Base-by-base conservation (phyloP, 179 eudicot genomes). In the Beta lomatogona region DNA sequence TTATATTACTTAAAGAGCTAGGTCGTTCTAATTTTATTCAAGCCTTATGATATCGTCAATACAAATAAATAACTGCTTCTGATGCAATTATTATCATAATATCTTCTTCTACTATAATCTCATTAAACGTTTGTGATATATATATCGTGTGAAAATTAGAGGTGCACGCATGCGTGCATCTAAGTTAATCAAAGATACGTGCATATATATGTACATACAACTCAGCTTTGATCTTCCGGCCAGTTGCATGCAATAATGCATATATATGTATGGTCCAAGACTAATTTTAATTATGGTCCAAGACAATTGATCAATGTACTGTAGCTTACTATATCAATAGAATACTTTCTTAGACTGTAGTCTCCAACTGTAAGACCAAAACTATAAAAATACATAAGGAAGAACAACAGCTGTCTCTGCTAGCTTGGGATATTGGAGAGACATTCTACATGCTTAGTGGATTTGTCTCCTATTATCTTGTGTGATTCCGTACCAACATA, bases 391-490 rank as follows among this genome's bases (percentile, higher is more conserved):
- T 12, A 25, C 21, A 31, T 25, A 54, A 73, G 54, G 46, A 73
- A 73, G 63, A 73, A 55, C 22, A 77, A 5, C 9, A 48, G 52
- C 58, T 77, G 70, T 71, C 25, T 73, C 6, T 44, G 82, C 78
- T 73, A 73, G 78, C 78, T 80, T 16, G 73, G 78, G 65, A 73
- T 80, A 73, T 80, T 80, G 73, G 73, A 61, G 78, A 73, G 19
- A 80, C 73, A 80, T 64, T 80, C 78, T 64, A 63, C 78, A 80
- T 60, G 81, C 66, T 79, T 55, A 79, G 21, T 79, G 81, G 81
- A 79, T 61, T 53, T 80, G 82, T 72, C 82, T 63, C 65, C 64
- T 63, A 8, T 50, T 48, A n/a, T n/a, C 46, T 55, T 73, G 70
- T 59, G 7, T 54, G 44, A 52, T 66, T 54, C 75, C 74, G 75